Conservation (phyloP, 768 basidiomycete genomes). For the Calocera cornea region DNA sequence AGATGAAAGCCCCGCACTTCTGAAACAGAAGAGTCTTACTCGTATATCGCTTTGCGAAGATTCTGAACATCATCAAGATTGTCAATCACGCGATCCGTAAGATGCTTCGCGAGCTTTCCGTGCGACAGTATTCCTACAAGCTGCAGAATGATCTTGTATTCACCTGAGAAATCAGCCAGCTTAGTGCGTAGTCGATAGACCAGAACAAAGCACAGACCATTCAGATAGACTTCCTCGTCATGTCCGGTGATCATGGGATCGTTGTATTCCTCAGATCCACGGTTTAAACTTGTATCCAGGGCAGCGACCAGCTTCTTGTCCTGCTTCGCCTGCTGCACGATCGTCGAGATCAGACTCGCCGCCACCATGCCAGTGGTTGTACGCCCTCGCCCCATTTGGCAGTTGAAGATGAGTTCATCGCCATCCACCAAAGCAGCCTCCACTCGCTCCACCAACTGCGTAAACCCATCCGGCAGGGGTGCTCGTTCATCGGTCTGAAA, state of each 20-base stretch:
- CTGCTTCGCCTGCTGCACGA: constrained; percentile 22
- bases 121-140: constrained; percentile 83
- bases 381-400: constrained; percentile 72
- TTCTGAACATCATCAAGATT: constrained; percentile 91
- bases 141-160: constrained; percentile 93
- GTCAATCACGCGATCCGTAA: constrained; percentile 82
- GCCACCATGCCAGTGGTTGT: constrained; percentile 96
- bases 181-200: not conserved
- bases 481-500: constrained; percentile 92
- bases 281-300: constrained; percentile 17
- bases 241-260: constrained; percentile 4
- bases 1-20: not conserved
- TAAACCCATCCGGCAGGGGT: constrained; percentile 76
- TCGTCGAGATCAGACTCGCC: constrained; percentile 71
- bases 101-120: constrained; percentile 81
- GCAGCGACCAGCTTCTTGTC: constrained; percentile 16
- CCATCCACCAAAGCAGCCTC: constrained; percentile 34
- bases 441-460: constrained; percentile 63
- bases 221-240: constrained; percentile 72
- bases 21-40: constrained; percentile 39
- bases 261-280: constrained; percentile 8
- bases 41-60: constrained; percentile 84
- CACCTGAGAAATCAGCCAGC: constrained; percentile 41
- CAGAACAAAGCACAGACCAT: constrained; percentile 36
- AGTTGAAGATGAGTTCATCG: constrained; percentile 81